Percentiles rank a stretch among this genome's conserved stretches.
Conservation (phyloP, 345 rosid genomes). For the Syzygium jambos region DNA sequence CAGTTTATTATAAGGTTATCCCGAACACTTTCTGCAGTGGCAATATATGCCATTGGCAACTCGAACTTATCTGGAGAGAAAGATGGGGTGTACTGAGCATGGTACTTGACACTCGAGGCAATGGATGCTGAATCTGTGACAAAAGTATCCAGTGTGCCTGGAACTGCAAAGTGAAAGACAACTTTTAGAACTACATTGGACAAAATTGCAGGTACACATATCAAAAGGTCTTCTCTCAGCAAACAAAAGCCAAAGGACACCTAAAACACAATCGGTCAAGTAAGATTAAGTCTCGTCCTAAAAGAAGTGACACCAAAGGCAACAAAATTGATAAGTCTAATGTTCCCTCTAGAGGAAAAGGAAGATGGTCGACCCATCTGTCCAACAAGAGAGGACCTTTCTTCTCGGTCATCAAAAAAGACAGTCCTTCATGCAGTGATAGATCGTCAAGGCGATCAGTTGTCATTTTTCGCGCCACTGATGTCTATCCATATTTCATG, state of each 20-base stretch:
- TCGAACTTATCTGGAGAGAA: conserved; percentile 43
- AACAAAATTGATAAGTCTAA: not conserved
- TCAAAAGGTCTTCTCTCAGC: not conserved
- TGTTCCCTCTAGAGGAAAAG: not conserved
- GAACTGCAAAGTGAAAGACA: not conserved
- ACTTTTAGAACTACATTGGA: not conserved
- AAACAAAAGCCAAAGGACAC: not conserved
- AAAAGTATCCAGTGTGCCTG: conserved; percentile 23
- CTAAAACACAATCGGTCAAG: not conserved
- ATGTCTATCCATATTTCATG: not conserved
- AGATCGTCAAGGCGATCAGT: not conserved
- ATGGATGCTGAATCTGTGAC: conserved; percentile 29
- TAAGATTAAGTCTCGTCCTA: not conserved
- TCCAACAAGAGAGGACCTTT: not conserved
- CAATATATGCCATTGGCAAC: conserved; percentile 42
- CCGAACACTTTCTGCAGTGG: conserved; percentile 42
- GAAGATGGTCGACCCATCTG: not conserved
- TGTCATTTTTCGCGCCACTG: not conserved
- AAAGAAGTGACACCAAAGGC: not conserved
- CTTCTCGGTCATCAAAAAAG: not conserved
- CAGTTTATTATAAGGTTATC: conserved; percentile 44
- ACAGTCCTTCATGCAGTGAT: not conserved
- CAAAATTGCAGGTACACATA: not conserved
- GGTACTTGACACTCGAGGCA: conserved; percentile 42
- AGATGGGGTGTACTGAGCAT: conserved; percentile 44